These are phyloP conservation scores for Aspergillus sp. DNA, from an alignment of 2,329 filamentous ascomycete species.

Conservation along the genomic window DNA sequence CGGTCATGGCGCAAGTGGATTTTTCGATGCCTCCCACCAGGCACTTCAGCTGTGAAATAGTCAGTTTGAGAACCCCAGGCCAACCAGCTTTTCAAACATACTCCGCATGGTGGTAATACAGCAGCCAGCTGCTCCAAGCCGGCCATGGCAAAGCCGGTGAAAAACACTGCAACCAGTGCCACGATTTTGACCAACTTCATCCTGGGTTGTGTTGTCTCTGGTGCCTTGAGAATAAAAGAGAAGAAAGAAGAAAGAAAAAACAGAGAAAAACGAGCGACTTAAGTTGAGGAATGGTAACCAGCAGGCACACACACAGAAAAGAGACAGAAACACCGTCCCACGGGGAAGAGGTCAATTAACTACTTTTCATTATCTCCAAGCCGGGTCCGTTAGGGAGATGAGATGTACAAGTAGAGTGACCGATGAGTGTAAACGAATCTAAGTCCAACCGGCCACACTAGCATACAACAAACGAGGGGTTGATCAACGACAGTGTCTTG, in stretches of 20 bases:
- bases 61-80: neutral
- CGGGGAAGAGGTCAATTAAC: neutral
- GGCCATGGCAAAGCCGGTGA: conserved; percentile 4
- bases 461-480: neutral
- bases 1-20: conserved; percentile 30
- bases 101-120: conserved; percentile 15
- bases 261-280: neutral
- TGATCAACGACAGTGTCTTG: neutral
- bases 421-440: neutral
- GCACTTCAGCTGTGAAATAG: conserved; percentile 14
- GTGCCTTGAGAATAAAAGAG: neutral
- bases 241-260: neutral
- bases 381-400: neutral
- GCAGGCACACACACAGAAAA: neutral
- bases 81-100: conserved; percentile 7
- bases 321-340: neutral
- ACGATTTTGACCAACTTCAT: conserved; percentile 5
- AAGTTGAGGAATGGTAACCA: neutral
- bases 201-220: neutral
- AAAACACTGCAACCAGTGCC: conserved; percentile 4
- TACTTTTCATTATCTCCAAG: neutral
- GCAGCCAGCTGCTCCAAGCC: conserved; percentile 9
- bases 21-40: conserved; percentile 18
- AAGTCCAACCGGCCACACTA: neutral
- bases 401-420: neutral